Base-by-base conservation (phyloP, 352 stramenopile genomes). In the Pythium brassicae region DNA sequence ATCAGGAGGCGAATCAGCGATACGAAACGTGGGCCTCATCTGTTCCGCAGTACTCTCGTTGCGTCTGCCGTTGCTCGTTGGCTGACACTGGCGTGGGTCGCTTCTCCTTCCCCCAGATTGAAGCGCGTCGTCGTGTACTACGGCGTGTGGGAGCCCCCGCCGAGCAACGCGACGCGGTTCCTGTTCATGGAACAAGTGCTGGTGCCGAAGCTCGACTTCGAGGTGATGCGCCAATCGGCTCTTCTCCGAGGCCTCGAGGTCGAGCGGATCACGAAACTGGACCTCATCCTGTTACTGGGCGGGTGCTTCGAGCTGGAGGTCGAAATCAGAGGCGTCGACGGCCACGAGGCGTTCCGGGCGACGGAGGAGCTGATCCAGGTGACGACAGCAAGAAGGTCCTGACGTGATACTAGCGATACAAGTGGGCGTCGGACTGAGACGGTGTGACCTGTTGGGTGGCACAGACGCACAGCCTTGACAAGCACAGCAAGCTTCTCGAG, bases 101-200 rank as follows among this genome's bases (percentile, higher is more conserved):
- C 20, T 7, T 32, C 27, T 8, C 10, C 42, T 37, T 25, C 3
- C n/a, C 19, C n/a, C n/a, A 86, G 77, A 25, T 42, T 88, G 20
- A 90, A 92, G 50, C 58, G 59, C 32, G 79, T 90, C 8, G 69
- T 78, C 25, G 35, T 75, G 59, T 98, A 98, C 68, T 98, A 86
- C 53, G 78, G 89, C 25, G 62, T 81, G 23, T 98, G 89, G 86
- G 84, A 96, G 45, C 72, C 69, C 17, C 89, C 90, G 11, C 89
- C 92, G 22, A 96, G 86, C 48, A 82, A 86, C 32, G 67, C 78
- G 9, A 87, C 84, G 4, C 63, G 84, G 3, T 27, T 90, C 12
- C 51, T 87, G 29, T 96, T 93, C 55, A 89, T 97, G 68, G 73
- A 94, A 34, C 86, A 96, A 59, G 76, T 96, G 22, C 57, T 97